A percentile compares a stretch with the other conserved stretches of the same genome.
Conservation (phyloP, 768 basidiomycete species). For the Mycena rosella region DNA sequence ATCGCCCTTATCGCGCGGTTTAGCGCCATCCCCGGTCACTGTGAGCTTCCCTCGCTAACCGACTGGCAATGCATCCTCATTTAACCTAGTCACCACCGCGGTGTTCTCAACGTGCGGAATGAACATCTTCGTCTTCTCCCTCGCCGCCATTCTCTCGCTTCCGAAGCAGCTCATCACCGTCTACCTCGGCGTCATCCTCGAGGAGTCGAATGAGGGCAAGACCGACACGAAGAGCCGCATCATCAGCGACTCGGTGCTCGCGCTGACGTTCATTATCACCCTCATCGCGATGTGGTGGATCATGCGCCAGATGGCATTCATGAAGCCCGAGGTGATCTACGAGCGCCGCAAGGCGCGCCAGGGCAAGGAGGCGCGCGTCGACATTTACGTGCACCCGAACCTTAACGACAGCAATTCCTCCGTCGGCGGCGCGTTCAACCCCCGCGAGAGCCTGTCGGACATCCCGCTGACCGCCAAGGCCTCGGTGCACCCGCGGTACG, state of each 20-base stretch:
- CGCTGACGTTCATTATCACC: slow-evolving; percentile 78
- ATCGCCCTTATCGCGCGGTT: slow-evolving; percentile 82
- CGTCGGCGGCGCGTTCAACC: slow-evolving; percentile 14
- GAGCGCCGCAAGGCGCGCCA: slow-evolving; percentile 79
- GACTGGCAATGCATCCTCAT: slow-evolving; percentile 17
- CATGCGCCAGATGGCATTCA: slow-evolving; percentile 74
- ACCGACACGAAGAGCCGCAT: slow-evolving; percentile 66
- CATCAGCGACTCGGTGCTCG: slow-evolving; percentile 78
- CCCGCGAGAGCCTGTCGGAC: slow-evolving; percentile 27
- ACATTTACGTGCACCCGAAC: slow-evolving; percentile 9
- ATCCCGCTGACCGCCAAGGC: slow-evolving; percentile 34
- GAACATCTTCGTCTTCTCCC: slow-evolving; percentile 78
- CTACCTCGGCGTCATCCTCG: slow-evolving; percentile 88
- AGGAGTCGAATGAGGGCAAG: slow-evolving; percentile 57
- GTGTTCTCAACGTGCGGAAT: slow-evolving; percentile 93
- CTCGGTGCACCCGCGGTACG: slow-evolving; percentile 32
- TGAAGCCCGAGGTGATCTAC: slow-evolving; percentile 77
- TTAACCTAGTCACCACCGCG: slow-evolving; percentile 79
- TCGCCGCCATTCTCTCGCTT: slow-evolving; percentile 85
- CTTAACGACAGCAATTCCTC: slow-evolving; percentile 37
- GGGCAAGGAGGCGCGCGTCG: slow-evolving; percentile 24
- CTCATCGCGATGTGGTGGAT: slow-evolving; percentile 89
- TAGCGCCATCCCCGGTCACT: slow-evolving; percentile 90
- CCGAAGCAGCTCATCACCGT: slow-evolving; percentile 95
- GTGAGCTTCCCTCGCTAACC: slow-evolving; percentile 55